Evolutionary conservation across 2,329 filamentous ascomycete genomes (phyloP).

Genomic region (Fusarium albidum): DNA sequence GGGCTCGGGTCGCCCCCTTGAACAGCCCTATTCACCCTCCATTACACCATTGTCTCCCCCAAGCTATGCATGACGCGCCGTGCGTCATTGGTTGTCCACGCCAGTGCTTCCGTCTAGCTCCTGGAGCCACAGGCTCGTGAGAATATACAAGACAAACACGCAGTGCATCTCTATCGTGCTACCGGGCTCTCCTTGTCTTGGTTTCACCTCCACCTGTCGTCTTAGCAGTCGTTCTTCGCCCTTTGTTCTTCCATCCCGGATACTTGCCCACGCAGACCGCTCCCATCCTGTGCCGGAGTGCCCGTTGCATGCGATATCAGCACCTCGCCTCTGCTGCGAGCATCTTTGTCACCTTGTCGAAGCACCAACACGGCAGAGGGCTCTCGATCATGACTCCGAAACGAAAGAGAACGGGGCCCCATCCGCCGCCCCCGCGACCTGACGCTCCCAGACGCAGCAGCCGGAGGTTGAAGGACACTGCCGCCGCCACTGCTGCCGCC

Average conservation of each 20-base stretch:
- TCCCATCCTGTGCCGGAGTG: not conserved
- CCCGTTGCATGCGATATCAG: conserved; percentile 14
- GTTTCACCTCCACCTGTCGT: not conserved
- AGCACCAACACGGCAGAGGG: conserved; percentile 9
- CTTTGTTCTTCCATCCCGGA: not conserved
- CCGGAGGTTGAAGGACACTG: conserved; percentile 31
- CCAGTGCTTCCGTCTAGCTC: conserved; percentile 31
- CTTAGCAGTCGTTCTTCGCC: not conserved
- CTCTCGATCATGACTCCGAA: conserved; percentile 48
- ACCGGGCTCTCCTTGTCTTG: not conserved
- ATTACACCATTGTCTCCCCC: conserved; percentile 11
- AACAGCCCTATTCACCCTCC: conserved; percentile 22
- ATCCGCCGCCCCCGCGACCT: conserved; percentile 32
- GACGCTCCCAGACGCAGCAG: conserved; percentile 40
- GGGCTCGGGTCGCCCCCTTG: conserved; percentile 16
- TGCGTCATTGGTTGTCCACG: conserved; percentile 38
- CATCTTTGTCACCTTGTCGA: conserved; percentile 5
- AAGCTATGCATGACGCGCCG: conserved; percentile 38
- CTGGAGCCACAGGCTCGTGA: conserved; percentile 4
- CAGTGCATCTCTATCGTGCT: conserved; percentile 1
- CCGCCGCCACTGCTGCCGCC: not conserved
- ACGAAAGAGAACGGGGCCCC: conserved; percentile 45
- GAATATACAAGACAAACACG: conserved; percentile 11
- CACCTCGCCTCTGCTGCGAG: conserved; percentile 13
- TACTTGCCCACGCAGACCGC: not conserved